These are phyloP conservation scores for Rhynchosporium secalis DNA, from an alignment of 2,329 filamentous ascomycete genomes.

Conservation along the genomic window DNA sequence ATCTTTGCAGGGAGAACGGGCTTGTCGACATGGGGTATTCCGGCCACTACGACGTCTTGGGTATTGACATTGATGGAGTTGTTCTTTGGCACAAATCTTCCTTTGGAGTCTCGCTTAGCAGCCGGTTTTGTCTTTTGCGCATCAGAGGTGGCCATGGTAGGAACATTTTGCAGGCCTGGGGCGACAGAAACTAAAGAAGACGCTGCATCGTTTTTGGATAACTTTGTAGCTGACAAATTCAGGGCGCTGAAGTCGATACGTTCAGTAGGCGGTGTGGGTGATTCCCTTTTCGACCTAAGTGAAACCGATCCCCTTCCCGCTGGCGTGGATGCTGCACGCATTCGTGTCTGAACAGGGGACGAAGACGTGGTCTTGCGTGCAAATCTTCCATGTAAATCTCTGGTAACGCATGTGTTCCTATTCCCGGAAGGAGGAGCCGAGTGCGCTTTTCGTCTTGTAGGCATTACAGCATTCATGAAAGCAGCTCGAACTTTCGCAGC, in stretches of 20 bases:
- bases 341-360: not conserved
- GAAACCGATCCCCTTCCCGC: not conserved
- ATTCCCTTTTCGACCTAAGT: constrained; percentile 10
- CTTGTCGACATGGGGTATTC: not conserved
- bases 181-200: not conserved
- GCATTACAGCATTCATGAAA: not conserved
- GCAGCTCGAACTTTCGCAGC: constrained; percentile 1
- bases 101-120: constrained; percentile 19
- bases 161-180: not conserved
- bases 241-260: not conserved
- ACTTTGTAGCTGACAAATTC: too few relatives aligned
- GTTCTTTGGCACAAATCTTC: constrained; percentile 20
- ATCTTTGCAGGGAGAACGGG: not conserved
- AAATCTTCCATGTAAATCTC: constrained; percentile 18
- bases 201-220: not conserved
- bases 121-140: not conserved
- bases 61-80: not conserved
- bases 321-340: not conserved
- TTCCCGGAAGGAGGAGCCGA: not conserved
- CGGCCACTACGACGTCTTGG: not conserved
- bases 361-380: not conserved
- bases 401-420: not conserved
- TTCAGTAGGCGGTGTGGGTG: constrained; percentile 13
- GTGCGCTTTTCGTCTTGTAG: not conserved
- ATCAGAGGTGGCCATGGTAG: not conserved